Evolutionary conservation across 2,329 filamentous ascomycete species (phyloP), one percentile per base, ranked within the genome.

Genomic region (Aureobasidium namibiae): DNA sequence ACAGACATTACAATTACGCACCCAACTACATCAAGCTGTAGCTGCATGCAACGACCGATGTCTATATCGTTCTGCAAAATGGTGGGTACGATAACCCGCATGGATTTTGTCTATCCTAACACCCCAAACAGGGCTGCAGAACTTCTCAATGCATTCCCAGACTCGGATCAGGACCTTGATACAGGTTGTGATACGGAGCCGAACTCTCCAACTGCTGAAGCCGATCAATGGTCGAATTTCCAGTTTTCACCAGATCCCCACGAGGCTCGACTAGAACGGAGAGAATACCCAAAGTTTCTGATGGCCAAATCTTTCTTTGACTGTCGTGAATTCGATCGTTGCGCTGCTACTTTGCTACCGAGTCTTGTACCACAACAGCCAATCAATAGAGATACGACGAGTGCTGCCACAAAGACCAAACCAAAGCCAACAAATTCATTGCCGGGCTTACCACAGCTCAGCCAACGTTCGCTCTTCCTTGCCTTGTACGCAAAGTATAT

Each of bases 11-110:
- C 86, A 90, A 69, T 78, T 95, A 62, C 84, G 87, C 68, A 81
- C 80, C 38, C 84, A 89, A 34, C 80, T 96, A 44, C 90, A 95
- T 71, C 87, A 91, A 68, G 90, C 92, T 31, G 87, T 94, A 3
- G 81, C 94, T 24, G 91, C 91, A 70, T 97, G 92, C 76, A 95
- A 91, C 1, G 94, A 99, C 71, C 81, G 94, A 72, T 96, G 94
- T 72, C 82, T 99, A 13, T 97, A 96, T 69, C 92, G 96, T 68
- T 94, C 92, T 7, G 87, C 94, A 29, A 97, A 97, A 84, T 99
- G 94, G 94, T 96, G 68, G 38, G 68, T 61, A 26, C 23, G 14
- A 72, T 60, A 67, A 31, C 34, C 18, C 53, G 16, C 56, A 52
- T 63, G 41, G 63, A 67, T 38, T 65, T 50, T 56, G 45, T 4